Conservation (phyloP, 2,329 filamentous ascomycete species). For the Macrophomina pseudophaseolina region DNA sequence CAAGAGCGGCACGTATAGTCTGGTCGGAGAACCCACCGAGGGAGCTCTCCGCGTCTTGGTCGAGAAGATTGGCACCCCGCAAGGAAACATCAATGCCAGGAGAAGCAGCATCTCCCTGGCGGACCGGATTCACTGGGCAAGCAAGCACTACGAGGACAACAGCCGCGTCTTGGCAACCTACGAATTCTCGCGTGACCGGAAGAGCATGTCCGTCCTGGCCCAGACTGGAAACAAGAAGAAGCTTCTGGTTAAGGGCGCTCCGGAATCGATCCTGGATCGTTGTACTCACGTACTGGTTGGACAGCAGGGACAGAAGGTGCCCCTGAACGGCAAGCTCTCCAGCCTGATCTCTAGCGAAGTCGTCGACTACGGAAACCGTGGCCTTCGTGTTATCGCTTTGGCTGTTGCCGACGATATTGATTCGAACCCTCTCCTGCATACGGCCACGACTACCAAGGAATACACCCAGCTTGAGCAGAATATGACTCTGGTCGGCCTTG, state of each 20-base stretch:
- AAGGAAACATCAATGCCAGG: constrained; percentile 63
- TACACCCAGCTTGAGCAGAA: constrained; percentile 90
- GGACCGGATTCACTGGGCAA: constrained; percentile 78
- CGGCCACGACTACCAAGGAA: constrained; percentile 80
- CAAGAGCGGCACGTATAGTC: constrained; percentile 75
- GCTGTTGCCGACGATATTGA: constrained; percentile 80
- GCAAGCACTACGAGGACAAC: constrained; percentile 79
- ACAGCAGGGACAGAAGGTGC: constrained; percentile 75
- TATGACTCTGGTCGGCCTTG: constrained; percentile 90
- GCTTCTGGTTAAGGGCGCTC: constrained; percentile 94
- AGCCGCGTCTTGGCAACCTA: constrained; percentile 82
- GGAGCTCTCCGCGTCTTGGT: constrained; percentile 87
- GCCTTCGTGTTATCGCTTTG: constrained; percentile 92
- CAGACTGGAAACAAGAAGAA: constrained; percentile 72
- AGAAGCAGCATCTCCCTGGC: constrained; percentile 55
- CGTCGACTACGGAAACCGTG: constrained; percentile 86
- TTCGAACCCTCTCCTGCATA: constrained; percentile 70
- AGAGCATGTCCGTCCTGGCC: constrained; percentile 98
- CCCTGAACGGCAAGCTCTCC: constrained; percentile 71
- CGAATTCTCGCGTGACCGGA: constrained; percentile 96
- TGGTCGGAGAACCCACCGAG: constrained; percentile 93
- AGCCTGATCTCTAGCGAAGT: constrained; percentile 78
- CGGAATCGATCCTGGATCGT: constrained; percentile 90
- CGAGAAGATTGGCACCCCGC: constrained; percentile 90
- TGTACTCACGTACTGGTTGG: constrained; percentile 84